phyloP scores from a whole-genome alignment of 2,329 filamentous ascomycete genomes.

The Teratosphaeria gauchensis region DNA sequence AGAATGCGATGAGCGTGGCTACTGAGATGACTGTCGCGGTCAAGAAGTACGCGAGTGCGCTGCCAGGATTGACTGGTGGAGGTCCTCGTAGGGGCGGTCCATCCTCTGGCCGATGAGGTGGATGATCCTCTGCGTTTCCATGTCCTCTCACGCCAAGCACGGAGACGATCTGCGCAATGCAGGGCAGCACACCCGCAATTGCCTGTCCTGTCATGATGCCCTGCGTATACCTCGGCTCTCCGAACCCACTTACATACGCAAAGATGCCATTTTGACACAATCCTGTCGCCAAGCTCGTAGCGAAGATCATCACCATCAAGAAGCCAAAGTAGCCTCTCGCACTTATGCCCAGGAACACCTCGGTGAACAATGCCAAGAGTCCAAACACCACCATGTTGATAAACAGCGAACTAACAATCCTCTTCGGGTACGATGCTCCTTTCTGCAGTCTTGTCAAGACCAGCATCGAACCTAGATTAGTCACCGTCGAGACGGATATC shows the following conservation, averaged over 20 bases:
- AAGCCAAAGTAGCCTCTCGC: constrained; percentile 67
- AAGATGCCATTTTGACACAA: constrained; percentile 91
- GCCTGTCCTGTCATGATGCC: constrained; percentile 94
- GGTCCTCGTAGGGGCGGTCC: constrained; percentile 14
- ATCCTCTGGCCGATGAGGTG: constrained; percentile 1
- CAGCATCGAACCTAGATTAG: constrained; percentile 68
- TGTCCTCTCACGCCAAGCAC: constrained; percentile 53
- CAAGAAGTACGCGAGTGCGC: constrained; percentile 84
- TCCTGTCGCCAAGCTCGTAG: constrained; percentile 69
- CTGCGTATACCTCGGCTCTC: constrained; percentile 80
- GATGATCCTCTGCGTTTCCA: constrained; percentile 7
- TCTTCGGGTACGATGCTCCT: constrained; percentile 75
- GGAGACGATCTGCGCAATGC: constrained; percentile 74
- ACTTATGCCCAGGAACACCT: constrained; percentile 52
- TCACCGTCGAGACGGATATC: constrained; percentile 73
- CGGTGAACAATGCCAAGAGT: constrained; percentile 71
- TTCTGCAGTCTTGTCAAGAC: constrained; percentile 71
- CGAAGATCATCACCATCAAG: constrained; percentile 69
- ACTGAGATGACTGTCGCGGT: constrained; percentile 72
- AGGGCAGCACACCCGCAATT: constrained; percentile 80
- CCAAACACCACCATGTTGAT: constrained; percentile 71
- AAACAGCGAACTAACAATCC: constrained; percentile 67
- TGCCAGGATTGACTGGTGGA: constrained; percentile 46
- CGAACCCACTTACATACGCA: constrained; percentile 80
- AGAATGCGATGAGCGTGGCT: constrained; percentile 60